Evolutionary conservation across 2,329 filamentous ascomycete genomes (phyloP).

Genomic region (Neonectria sp.): DNA sequence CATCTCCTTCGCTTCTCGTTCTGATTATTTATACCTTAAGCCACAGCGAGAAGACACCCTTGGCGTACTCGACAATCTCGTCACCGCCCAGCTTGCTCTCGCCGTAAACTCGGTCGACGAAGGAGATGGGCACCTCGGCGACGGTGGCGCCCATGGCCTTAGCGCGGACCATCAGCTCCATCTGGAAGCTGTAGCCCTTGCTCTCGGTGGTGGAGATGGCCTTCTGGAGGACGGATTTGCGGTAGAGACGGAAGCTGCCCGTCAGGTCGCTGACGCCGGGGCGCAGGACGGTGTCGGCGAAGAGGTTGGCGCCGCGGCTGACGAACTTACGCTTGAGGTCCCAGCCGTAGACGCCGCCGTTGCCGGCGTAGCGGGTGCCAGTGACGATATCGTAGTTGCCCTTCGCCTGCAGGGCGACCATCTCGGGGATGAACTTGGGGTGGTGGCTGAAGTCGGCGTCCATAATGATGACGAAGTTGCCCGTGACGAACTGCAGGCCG

Average conservation of each 20-base stretch:
- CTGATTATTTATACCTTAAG: constrained; percentile 73
- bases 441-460: constrained; percentile 99
- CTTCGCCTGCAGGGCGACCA: constrained; percentile 85
- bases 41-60: constrained; percentile 85
- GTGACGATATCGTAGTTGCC: constrained; percentile 96
- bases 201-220: constrained; percentile 93
- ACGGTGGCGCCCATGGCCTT: constrained; percentile 97
- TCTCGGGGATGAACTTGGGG: constrained; percentile 97
- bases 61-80: constrained; percentile 97
- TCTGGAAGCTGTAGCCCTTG: constrained; percentile 99
- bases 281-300: constrained; percentile 93
- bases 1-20: constrained; percentile 27
- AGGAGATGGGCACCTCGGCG: constrained; percentile 95
- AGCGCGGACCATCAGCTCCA: constrained; percentile 99
- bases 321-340: constrained; percentile 92
- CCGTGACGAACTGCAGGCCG: constrained; percentile 89
- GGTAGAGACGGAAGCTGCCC: constrained; percentile 95
- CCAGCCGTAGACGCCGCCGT: constrained; percentile 95
- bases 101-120: constrained; percentile 95
- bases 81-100: constrained; percentile 95
- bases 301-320: constrained; percentile 90
- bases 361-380: constrained; percentile 91
- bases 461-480: constrained; percentile 99
- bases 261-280: constrained; percentile 97
- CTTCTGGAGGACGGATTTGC: constrained; percentile 89